Evolutionary conservation across 1,284 basidiomycete species (phyloP), one percentile per base, ranked within the genome.

Genomic region (Cyathus pygmaeus): DNA sequence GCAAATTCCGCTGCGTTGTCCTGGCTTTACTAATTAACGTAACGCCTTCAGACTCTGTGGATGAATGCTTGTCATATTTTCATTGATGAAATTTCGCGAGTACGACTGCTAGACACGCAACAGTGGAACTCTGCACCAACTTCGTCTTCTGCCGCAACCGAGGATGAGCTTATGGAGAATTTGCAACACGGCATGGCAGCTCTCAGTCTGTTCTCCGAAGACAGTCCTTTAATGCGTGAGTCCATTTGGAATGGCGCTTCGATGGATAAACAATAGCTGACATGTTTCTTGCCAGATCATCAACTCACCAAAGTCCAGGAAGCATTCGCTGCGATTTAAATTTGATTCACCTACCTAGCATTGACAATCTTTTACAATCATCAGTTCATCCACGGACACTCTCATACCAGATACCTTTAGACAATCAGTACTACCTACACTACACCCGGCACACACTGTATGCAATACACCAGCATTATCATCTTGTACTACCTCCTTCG

Each of bases 271-370:
- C 57, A 31, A 44, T 62, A 47, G 56, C 53, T 65, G 33, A 55
- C 30, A 29, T 52, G 52, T 41, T 55, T 36, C n/a, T n/a, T n/a
- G n/a, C 23, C 51, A 82, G 80, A 77, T 60, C 78, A 77, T 63
- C 79, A 81, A 64, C 70, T 80, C 33, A 74, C 73, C 44, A 80
- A 78, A 59, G 74, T 80, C 41, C 79, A 82, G 63, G 79, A 80
- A 59, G 75, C 78, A 7, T 78, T 76, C 54, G 72, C 71, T 55
- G 72, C 75, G 52, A 77, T 75, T 27, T 75, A 63, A 71, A 59
- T 51, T 52, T 33, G 26, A 39, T 13, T 55, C 42, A 56, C 29
- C 26, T 54, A 17, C 19, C 19, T 54, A 10, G 19, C 26, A 19
- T 41, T 23, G 29, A n/a, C n/a, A 19, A 24, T 52, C n/a, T 52